Base-by-base conservation (phyloP, 1,284 basidiomycete species). In the Fistulina hepatica region DNA sequence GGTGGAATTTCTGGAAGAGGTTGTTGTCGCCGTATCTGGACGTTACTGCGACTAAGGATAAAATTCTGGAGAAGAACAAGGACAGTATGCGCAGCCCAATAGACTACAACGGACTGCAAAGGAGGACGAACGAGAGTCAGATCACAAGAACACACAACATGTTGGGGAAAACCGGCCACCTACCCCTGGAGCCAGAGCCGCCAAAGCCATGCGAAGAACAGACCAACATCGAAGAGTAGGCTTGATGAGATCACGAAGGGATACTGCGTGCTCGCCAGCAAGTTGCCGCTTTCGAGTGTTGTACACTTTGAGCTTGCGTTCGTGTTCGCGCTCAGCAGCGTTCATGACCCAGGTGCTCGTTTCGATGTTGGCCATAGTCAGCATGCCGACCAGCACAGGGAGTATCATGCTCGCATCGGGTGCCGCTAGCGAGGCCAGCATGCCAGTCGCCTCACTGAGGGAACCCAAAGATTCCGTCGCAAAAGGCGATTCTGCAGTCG, bases 71-170 rank as follows among this genome's bases (percentile, higher is more conserved):
- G 43, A 16, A 93, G 60, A 24, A 88, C 88, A 52, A 84, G 85
- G 13, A 73, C 57, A 17, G 88, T 81, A 6, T 86, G 91, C 5
- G 84, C 77, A 3, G 83, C 64, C 89, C 89, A 93, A 53, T 89
- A 92, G 13, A 91, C 50, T 32, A 80, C 66, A 13, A 93, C 67
- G 34, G 81, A 74, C 84, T 91, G 48, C 4, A 22, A 43, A 38
- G 20, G 45, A 13, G 2, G 28, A 39, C 42, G 36, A 48, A 37
- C 34, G 44, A 46, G 12, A 15, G 27, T 17, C 15, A 41, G 6
- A 24, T 15, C 12, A 34, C 33, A 32, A 30, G 13, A 36, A n/a
- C n/a, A n/a, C n/a, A n/a, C n/a, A n/a, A n/a, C n/a, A n/a, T n/a
- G 13, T 16, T 40, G 4, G 28, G 20, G 4, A 23, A 20, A 34